Conservation (phyloP, 2,329 filamentous ascomycete genomes). For the Calonectria pauciramosa region DNA sequence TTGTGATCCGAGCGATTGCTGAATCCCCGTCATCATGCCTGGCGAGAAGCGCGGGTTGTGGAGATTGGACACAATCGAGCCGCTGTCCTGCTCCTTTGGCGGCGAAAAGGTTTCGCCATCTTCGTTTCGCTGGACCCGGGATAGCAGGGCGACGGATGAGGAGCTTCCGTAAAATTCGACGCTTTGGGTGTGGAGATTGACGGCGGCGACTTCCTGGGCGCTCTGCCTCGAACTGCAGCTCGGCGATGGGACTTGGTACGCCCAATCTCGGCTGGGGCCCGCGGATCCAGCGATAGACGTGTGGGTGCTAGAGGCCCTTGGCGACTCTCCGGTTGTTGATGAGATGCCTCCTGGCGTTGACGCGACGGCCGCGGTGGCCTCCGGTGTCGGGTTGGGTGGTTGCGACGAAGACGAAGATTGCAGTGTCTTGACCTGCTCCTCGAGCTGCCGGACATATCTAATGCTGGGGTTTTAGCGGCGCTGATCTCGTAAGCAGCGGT, state of each 20-base stretch:
- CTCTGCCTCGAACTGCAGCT: constrained; percentile 28
- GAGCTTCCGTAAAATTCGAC: constrained; percentile 64
- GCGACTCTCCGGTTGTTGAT: constrained; percentile 5
- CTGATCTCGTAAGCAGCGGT: too few relatives aligned
- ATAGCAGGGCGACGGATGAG: constrained; percentile 58
- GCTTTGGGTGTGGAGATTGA: constrained; percentile 60
- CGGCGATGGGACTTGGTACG: constrained; percentile 12
- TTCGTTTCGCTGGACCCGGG: constrained; percentile 52
- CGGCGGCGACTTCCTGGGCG: constrained; percentile 56
- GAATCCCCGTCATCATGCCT: constrained; percentile 19
- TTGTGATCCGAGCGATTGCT: constrained; percentile 16
- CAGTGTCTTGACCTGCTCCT: constrained; percentile 41
- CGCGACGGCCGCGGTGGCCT: background rate
- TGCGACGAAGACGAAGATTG: constrained; percentile 23
- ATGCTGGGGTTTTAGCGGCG: background rate
- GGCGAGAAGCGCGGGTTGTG: constrained; percentile 61
- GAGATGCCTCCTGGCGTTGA: constrained; percentile 6
- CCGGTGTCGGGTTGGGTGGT: background rate
- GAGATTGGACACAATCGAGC: constrained; percentile 58
- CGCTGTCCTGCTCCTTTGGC: constrained; percentile 37
- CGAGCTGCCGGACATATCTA: constrained; percentile 43
- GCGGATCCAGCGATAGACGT: constrained; percentile 1
- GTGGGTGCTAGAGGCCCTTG: constrained; percentile 37
- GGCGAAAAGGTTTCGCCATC: constrained; percentile 11
- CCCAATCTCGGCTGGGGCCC: constrained; percentile 10